Conservation (phyloP, 495 filamentous ascomycete genomes). For the Cairneyella variabilis region DNA sequence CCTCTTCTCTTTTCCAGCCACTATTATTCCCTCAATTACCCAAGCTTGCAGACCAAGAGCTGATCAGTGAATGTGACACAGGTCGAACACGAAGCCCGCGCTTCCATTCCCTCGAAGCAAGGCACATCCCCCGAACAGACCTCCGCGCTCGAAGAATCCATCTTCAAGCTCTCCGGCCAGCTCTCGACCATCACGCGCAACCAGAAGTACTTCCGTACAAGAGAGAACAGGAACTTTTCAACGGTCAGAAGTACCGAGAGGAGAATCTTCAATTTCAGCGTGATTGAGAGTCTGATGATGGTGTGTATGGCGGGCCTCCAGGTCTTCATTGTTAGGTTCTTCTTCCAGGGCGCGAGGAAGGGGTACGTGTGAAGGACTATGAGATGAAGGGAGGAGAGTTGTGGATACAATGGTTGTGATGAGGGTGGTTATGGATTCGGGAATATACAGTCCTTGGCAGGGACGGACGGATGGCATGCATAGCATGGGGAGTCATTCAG, state of each 20-base stretch:
- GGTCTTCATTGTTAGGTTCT: conserved; percentile 97
- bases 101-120: conserved; percentile 75
- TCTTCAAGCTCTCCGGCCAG: conserved; percentile 90
- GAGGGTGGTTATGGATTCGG: no score
- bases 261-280: conserved; percentile 94
- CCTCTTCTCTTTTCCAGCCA: background rate
- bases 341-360: conserved; percentile 77
- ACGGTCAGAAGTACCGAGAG: conserved; percentile 94
- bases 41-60: background rate
- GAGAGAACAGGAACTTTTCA: conserved; percentile 98
- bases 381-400: background rate
- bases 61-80: conserved; percentile 33
- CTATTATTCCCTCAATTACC: background rate
- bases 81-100: conserved; percentile 92
- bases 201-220: conserved; percentile 98
- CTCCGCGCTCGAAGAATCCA: conserved; percentile 84
- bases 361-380: conserved; percentile 46
- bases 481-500: no score
- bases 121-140: conserved; percentile 91
- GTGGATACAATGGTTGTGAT: background rate
- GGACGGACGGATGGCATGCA: no score
- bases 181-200: conserved; percentile 95
- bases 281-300: conserved; percentile 89
- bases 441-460: no score
- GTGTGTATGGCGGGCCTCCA: conserved; percentile 94